Evolutionary conservation across 352 stramenopile genomes (phyloP), one percentile per base, ranked within the genome.

Genomic region (Phytophthora europaea): DNA sequence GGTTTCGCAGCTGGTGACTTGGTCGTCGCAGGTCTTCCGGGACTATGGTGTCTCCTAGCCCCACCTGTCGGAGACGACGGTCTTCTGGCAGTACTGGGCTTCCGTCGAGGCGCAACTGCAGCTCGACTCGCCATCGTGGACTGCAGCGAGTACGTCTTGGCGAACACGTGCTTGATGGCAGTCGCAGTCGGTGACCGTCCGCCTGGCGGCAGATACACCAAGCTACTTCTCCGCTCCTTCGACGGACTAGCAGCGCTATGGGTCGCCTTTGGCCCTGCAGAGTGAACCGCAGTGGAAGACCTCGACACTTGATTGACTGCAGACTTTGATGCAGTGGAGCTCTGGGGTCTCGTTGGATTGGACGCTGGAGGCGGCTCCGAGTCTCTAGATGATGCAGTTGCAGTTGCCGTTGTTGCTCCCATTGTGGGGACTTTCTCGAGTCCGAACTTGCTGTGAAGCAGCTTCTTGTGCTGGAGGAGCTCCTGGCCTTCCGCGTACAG

Each of bases 401-500:
- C 18, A 23, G 45, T 36, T 18, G 43, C 43, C 5, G 55, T 60
- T 53, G 34, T 55, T 4, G 34, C 3, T 60, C 36, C 54, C 26
- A 6, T 62, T 1, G 47, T 12, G 20, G 65, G 55, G 15, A 38
- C 60, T 38, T 70, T 70, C 5, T 76, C 60, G 3, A 90, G 68
- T 2, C 87, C 84, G 61, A 91, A 94, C 43, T 88, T 78, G 47
- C 78, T 77, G 47, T 84, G 90, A 3, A 94, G 73, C 6, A 78
- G 73, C 58, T 91, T 73, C 61, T 90, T 92, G 72, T 93, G 81
- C 31, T 84, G 72, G 28, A 82, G 72, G n/a, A 85, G 60, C 47
- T 85, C 79, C 51, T 83, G 79, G 18, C 76, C 87, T 53, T 93
- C 83, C 0, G 81, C 73, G 59, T 93, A 94, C 43, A 94, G 67